Evolutionary conservation across 352 stramenopile genomes (phyloP), one percentile per base, ranked within the genome.

Genomic region (Phytophthora pistaciae): DNA sequence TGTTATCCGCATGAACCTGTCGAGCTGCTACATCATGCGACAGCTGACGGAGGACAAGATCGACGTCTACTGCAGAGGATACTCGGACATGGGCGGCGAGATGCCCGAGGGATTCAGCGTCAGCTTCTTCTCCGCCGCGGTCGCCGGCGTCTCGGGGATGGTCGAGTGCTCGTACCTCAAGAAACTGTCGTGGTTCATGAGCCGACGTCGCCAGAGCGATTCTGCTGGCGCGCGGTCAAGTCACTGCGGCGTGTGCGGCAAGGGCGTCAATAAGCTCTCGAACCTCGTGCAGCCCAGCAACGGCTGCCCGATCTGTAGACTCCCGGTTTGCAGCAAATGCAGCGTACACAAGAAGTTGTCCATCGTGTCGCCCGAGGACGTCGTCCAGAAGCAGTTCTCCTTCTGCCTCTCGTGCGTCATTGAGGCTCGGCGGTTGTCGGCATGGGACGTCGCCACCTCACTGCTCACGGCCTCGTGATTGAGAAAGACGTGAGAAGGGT

Each of bases 391-490:
- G 33, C 46, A 76, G 56, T 74, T 92, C 29, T 66, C 66, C 54
- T 92, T 90, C 68, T 92, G 84, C 50, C 61, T 82, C n/a, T 65
- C 60, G 10, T 91, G 84, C 59, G 69, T 90, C 3, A 54, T 88
- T 16, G 79, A 84, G 38, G 68, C 81, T 44, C 79, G 76, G 20
- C 71, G 70, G n/a, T 18, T 80, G 3, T 69, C 75, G 18, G 72
- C 79, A 16, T 82, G 79, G 71, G 64, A 85, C 29, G 77, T 88
- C 9, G 79, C 77, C 10, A 72, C 66, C 5, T 68, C 74, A 11
- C 65, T 74, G 27, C 67, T 84, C 46, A 68, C 59, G 29, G 60
- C 64, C 20, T 57, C 68, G 40, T 76, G 68, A 75, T 16, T 60
- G 18, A 25, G 60, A 36, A 9, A 66, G n/a, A 54, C 11, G 21